phyloP scores from a whole-genome alignment of 192 early-diverging fungal species.

The Backusella mclennaniae region DNA sequence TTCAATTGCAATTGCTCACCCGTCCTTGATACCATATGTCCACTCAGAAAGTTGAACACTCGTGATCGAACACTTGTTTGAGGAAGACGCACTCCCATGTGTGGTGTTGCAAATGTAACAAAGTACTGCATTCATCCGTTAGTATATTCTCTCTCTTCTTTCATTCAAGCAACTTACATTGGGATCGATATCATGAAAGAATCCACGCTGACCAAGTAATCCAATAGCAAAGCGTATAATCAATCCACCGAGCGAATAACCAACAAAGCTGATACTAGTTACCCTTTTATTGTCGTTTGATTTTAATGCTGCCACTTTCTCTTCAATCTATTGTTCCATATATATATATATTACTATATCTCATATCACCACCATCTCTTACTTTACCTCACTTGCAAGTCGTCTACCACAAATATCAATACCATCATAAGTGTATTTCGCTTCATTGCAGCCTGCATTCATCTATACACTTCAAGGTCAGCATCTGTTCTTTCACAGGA shows the following conservation, averaged over 20 bases:
- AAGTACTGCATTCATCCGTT: conserved; percentile 23
- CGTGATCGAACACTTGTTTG: conserved; percentile 16
- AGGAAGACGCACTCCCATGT: conserved; percentile 47
- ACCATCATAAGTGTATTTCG: conserved; percentile 54
- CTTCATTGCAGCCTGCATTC: conserved; percentile 44
- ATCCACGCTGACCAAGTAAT: conserved; percentile 42
- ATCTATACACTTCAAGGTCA: conserved; percentile 29
- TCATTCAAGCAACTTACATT: conserved; percentile 27
- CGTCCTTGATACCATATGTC: conserved; percentile 44
- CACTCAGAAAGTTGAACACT: conserved; percentile 43
- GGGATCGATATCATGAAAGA: conserved; percentile 51
- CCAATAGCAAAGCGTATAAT: conserved; percentile 53
- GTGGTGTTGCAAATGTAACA: conserved; percentile 59
- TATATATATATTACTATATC: neutral
- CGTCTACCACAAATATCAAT: conserved; percentile 55
- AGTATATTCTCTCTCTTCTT: too few species aligned
- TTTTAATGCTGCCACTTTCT: neutral
- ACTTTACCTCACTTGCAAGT: conserved; percentile 43
- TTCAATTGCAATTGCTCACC: conserved; percentile 51
- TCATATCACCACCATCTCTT: neutral
- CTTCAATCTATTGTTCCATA: neutral
- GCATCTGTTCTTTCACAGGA: too few species aligned
- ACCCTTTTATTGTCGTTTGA: conserved; percentile 21
- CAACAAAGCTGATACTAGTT: conserved; percentile 40
- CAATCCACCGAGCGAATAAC: conserved; percentile 61